phyloP scores from a whole-genome alignment of 495 filamentous ascomycete species.

The Talaromyces proteolyticus region DNA sequence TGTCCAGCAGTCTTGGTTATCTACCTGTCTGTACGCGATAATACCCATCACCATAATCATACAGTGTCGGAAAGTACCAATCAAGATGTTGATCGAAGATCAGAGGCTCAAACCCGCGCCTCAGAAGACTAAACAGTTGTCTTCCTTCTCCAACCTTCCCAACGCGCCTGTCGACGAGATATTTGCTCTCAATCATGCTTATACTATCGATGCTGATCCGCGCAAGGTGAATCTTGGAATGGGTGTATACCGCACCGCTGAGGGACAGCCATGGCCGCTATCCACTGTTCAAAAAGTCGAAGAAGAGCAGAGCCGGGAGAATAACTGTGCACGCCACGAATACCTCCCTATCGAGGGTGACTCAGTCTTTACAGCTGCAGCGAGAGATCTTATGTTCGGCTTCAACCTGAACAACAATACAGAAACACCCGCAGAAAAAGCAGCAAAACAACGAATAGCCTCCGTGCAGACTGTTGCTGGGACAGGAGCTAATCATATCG shows the following conservation, averaged over 20 bases:
- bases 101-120: not conserved
- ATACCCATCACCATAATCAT: too few species aligned
- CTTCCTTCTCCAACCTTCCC: conserved; percentile 14
- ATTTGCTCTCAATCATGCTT: conserved; percentile 41
- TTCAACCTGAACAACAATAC: conserved; percentile 22
- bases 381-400: conserved; percentile 42
- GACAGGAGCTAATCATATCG: conserved; percentile 85
- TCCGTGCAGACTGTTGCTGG: conserved; percentile 78
- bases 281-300: conserved; percentile 41
- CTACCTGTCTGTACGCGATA: too few species aligned
- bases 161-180: conserved; percentile 30
- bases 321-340: conserved; percentile 38
- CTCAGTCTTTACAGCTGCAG: conserved; percentile 31
- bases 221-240: conserved; percentile 44
- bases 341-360: conserved; percentile 45
- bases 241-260: conserved; percentile 46
- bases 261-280: conserved; percentile 47
- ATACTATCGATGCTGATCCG: conserved; percentile 30
- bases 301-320: conserved; percentile 27
- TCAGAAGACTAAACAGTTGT: not conserved
- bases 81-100: conserved; percentile 7
- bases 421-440: conserved; percentile 16
- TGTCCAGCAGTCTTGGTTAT: too few species aligned
- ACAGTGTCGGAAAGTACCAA: too few species aligned
- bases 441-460: conserved; percentile 30